Percentiles rank a stretch among this genome's conserved stretches.
Conservation (phyloP, 192 early-diverging fungal genomes). For the Gryganskiella cystojenkinii region DNA sequence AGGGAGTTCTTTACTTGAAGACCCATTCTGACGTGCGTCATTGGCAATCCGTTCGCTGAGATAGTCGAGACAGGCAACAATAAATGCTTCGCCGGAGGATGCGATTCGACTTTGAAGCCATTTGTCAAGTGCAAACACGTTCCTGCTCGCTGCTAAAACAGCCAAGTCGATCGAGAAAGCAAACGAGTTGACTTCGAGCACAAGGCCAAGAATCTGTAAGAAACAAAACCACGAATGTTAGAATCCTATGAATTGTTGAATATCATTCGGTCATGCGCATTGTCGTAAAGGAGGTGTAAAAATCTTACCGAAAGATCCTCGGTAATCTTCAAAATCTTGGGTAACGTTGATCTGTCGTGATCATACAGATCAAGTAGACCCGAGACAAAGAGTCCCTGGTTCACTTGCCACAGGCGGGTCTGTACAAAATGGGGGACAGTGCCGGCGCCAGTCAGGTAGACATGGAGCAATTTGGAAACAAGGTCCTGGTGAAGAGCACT, state of each 20-base stretch:
- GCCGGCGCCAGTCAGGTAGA: constrained; percentile 71
- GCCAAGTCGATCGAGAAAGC: constrained; percentile 84
- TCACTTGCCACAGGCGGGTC: constrained; percentile 73
- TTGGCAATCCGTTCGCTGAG: constrained; percentile 70
- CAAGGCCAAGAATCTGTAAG: constrained; percentile 70
- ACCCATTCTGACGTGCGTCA: constrained; percentile 59
- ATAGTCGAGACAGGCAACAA: constrained; percentile 80
- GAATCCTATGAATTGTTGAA: neutral
- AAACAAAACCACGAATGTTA: no score
- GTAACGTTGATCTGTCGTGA: constrained; percentile 67
- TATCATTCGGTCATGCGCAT: neutral
- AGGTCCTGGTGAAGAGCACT: constrained; percentile 67
- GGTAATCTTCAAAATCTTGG: constrained; percentile 73
- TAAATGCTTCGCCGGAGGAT: constrained; percentile 72
- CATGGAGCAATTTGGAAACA: constrained; percentile 58
- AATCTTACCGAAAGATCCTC: constrained; percentile 80
- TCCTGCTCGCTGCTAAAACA: constrained; percentile 78
- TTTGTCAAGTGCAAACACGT: constrained; percentile 86
- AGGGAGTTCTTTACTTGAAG: constrained; percentile 56
- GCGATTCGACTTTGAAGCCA: constrained; percentile 82
- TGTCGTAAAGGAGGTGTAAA: no score
- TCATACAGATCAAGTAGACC: constrained; percentile 74
- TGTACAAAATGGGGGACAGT: constrained; percentile 67
- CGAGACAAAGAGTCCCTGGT: constrained; percentile 59
- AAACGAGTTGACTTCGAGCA: constrained; percentile 75